phyloP scores from a whole-genome alignment of 177 flowering plant species.

The Vitis hybrid region DNA sequence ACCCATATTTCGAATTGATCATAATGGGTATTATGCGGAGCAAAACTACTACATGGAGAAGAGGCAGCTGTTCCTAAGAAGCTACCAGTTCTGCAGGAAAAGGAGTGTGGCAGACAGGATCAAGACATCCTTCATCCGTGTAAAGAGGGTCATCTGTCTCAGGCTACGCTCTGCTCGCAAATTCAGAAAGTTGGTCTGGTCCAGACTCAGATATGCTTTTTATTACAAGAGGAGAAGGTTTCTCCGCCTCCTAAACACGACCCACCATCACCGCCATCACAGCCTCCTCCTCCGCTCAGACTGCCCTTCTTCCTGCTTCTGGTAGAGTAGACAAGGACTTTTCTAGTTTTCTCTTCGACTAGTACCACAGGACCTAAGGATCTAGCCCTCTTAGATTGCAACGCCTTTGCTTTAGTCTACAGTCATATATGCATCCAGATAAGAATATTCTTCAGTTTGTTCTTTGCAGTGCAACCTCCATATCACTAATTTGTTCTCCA shows the following conservation, averaged over 20 bases:
- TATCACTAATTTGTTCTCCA: no score
- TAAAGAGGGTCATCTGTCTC: slow-evolving; percentile 39
- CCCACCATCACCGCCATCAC: not conserved
- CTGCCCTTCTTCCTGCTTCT: slow-evolving; percentile 5
- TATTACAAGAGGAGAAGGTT: slow-evolving; percentile 30
- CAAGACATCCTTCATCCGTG: slow-evolving; percentile 40
- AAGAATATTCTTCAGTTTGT: no score
- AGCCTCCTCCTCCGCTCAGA: not conserved
- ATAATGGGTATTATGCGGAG: not conserved
- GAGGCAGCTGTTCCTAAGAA: slow-evolving; percentile 66
- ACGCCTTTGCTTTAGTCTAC: no score
- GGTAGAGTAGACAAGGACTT: not conserved
- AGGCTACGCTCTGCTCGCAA: slow-evolving; percentile 40
- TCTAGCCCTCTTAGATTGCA: no score
- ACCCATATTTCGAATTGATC: slow-evolving; percentile 5
- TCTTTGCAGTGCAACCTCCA: no score
- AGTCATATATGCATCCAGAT: no score
- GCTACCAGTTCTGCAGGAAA: slow-evolving; percentile 76
- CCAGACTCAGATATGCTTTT: slow-evolving; percentile 26
- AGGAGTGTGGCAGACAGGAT: slow-evolving; percentile 48
- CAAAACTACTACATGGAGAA: slow-evolving; percentile 32
- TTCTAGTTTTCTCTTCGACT: not conserved
- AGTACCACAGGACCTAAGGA: no score
- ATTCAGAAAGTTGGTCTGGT: slow-evolving; percentile 46
- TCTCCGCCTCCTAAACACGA: slow-evolving; percentile 21